Evolutionary conservation across 2,329 filamentous ascomycete genomes (phyloP), one percentile per base, ranked within the genome.

Genomic region (Colletotrichum tabaci): DNA sequence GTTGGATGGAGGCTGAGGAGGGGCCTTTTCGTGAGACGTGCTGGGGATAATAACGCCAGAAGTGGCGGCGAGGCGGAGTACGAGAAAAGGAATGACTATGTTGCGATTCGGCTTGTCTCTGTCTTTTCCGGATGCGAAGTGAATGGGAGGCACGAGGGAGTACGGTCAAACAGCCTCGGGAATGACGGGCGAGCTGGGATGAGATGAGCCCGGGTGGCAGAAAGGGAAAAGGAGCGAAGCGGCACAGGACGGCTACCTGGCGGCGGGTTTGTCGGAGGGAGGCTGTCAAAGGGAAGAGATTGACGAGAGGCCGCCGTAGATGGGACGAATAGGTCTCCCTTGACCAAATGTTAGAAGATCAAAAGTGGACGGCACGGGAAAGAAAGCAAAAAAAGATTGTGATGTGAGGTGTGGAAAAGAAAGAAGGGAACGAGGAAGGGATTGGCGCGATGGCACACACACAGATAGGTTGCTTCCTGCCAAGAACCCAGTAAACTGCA

Each of bases 401-500:
- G 44, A 69, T 47, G 44, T 15, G 44, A 69, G 26, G 35, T 57
- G 62, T 57, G 47, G 49, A 55, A 47, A 40, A 35, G 60, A 49
- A 57, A 52, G 64, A 50, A 55, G 53, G 9, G 46, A 38, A 63
- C 23, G 35, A 44, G 68, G 64, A 53, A 67, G 40, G 52, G 64
- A 71, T 68, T 71, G 65, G 47, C 69, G 65, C 60, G 65, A 64
- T 40, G 60, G 62, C 61, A 26, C 50, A 52, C 49, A 50, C n/a
- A 9, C 7, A 21, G 16, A 35, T 9, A 55, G 52, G 49, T 57
- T 53, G 40, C 46, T 30, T 60, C 64, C 61, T 35, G 40, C n/a
- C 30, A 53, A 66, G 67, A 69, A 64, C 52, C 65, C 65, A 60
- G 30, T 9, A 35, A 35, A 35, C 30, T 35, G 30, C 30, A 35